A percentile compares a stretch with the other conserved stretches of the same genome.
Conservation (phyloP, 2,329 filamentous ascomycete genomes). For the Ophiostoma tasmaniense region DNA sequence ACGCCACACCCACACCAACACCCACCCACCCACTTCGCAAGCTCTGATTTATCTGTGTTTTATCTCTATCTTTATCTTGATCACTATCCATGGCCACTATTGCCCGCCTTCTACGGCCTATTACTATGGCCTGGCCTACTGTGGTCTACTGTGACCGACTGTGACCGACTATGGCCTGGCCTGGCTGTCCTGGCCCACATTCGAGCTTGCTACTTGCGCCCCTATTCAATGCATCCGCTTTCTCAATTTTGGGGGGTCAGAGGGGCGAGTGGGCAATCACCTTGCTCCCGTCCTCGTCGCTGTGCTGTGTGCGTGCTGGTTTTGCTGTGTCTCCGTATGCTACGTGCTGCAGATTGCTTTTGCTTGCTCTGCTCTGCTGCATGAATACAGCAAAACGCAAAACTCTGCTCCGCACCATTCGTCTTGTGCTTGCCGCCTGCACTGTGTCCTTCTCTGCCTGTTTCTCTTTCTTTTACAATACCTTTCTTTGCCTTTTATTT, state of each 20-base stretch:
- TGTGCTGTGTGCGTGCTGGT: conserved; percentile 3
- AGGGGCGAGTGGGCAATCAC: not conserved
- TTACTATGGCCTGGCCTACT: not conserved
- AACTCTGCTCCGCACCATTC: conserved; percentile 5
- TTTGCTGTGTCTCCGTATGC: not conserved
- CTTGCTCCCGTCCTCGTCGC: conserved; percentile 8
- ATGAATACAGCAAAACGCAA: not conserved
- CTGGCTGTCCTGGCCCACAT: conserved; percentile 7
- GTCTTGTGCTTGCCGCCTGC: conserved; percentile 4
- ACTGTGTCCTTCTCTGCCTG: not conserved
- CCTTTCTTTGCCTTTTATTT: not conserved
- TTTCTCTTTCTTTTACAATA: not conserved
- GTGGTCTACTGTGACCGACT: not conserved
- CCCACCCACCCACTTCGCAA: not conserved
- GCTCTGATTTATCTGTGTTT: not conserved
- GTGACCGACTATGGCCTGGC: not conserved
- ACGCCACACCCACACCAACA: not conserved
- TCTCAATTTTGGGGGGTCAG: conserved; percentile 17
- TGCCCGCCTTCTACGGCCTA: no score
- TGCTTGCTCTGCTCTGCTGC: not conserved
- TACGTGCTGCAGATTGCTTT: not conserved
- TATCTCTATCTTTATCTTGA: not conserved
- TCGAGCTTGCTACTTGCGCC: conserved; percentile 9
- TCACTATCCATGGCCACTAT: not conserved
- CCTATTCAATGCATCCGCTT: conserved; percentile 13